Base-by-base conservation (phyloP, 2,329 filamentous ascomycete species). In the Dendryphion nanum region DNA sequence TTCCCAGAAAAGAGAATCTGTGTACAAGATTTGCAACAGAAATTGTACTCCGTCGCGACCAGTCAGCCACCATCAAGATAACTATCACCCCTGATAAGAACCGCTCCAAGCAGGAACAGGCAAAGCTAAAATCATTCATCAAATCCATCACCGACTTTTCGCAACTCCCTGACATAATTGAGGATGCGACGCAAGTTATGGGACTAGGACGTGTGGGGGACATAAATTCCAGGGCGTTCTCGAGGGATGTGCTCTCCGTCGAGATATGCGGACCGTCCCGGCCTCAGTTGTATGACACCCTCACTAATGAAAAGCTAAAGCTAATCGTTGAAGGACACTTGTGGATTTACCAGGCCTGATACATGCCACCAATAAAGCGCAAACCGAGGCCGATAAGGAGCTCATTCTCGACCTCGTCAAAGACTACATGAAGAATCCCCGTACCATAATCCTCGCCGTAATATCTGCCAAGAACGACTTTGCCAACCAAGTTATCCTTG, bases 21-120 rank as follows among this genome's bases (percentile, higher is more conserved):
- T 81, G 77, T 50, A 83, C 80, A 0, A 69, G 75, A 1, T 82
- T 82, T 44, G 73, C 79, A 0, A 82, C 77, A 0, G 77, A 83
- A 50, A 60, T 83, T 4, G 67, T 76, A 19, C 63, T 82, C 8
- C 69, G 75, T 3, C 68, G 70, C 6, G 60, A 59, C 2, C 29
- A 48, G 0, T 59, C 30, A 29, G 33, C 46, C 4, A 38, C 26
- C 1, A 61, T 68, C 26, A 51, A 44, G 1, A 61, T 65, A 2
- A 64, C 55, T 0, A 69, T 74, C 14, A 68, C 65, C 4, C 65
- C 70, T 1, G 53, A 51, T 14, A 51, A 58, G 7, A 30, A 58
- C 14, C 59, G 58, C 4, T 23, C 52, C 0, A 18, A 44, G 12
- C 45, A 59, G 1, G 60, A 60, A 32, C 49, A 55, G 2, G 57